phyloP scores from a whole-genome alignment of 116 monocot genomes.

The Zostera marina region DNA sequence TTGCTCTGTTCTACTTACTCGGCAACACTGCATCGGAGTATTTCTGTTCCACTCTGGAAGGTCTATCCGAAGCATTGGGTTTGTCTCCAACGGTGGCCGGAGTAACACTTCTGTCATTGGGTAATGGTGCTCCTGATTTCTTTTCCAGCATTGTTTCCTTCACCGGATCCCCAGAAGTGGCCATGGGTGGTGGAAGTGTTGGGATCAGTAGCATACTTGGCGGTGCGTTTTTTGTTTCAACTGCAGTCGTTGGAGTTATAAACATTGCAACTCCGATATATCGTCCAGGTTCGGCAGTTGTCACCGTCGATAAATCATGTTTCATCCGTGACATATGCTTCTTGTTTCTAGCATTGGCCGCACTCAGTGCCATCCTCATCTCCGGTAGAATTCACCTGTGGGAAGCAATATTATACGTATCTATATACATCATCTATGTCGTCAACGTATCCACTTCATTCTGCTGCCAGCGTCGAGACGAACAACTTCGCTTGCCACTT shows the following conservation, averaged over 20 bases:
- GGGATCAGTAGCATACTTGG: slow-evolving; percentile 43
- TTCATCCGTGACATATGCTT: slow-evolving; percentile 37
- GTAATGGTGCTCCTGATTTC: slow-evolving; percentile 52
- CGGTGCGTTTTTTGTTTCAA: slow-evolving; percentile 55
- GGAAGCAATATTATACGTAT: slow-evolving; percentile 32
- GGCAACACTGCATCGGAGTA: slow-evolving; percentile 41
- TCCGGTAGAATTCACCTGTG: slow-evolving; percentile 24
- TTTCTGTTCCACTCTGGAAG: slow-evolving; percentile 49
- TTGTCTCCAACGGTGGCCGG: slow-evolving; percentile 50
- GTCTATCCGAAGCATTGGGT: slow-evolving; percentile 23
- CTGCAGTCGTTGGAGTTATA: slow-evolving; percentile 38
- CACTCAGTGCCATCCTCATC: slow-evolving; percentile 22
- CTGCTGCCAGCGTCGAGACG: slow-evolving; percentile 6
- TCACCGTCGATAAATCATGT: slow-evolving; percentile 19
- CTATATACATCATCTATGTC: slow-evolving; percentile 32
- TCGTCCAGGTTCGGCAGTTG: neutral
- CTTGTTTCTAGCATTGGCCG: slow-evolving; percentile 23
- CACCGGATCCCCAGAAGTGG: slow-evolving; percentile 1
- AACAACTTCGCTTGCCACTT: neutral
- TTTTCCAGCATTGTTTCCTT: slow-evolving; percentile 43
- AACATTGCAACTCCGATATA: slow-evolving; percentile 12
- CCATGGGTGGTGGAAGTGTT: slow-evolving; percentile 8
- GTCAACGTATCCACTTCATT: slow-evolving; percentile 24
- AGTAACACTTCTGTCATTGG: slow-evolving; percentile 51
- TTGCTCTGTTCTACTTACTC: slow-evolving; percentile 43